Base-by-base conservation (phyloP, 2,329 filamentous ascomycete species). In the Trichophyton rubrum region DNA sequence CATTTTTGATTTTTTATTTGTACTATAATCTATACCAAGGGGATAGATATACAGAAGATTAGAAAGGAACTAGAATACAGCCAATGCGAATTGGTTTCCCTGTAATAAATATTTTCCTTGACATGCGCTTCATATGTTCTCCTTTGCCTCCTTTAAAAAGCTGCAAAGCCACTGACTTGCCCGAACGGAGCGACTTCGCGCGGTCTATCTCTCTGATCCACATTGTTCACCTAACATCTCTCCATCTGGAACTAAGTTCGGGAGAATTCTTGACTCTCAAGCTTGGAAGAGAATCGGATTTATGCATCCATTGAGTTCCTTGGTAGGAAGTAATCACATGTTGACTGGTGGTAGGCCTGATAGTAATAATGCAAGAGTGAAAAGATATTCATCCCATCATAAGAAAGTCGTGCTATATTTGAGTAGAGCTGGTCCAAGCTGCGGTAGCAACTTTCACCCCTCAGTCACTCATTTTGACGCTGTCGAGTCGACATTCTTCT, bases 401-500 rank as follows among this genome's bases (percentile, higher is more conserved):
- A 43, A 43, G 2, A n/a, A n/a, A 7, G n/a, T 43, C 13, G 6
- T n/a, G n/a, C 15, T 7, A 43, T 43, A 15, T 6, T 13, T 17
- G 40, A 43, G n/a, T 43, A 43, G 40, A 38, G 3, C 33, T 38
- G 33, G 2, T 13, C 40, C 15, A 17, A n/a, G 15, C 40, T 43
- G 15, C 40, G 15, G 40, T 20, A 17, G 15, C 40, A 17, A 11
- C 40, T 17, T n/a, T 43, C 2, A 7, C 8, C 33, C 40, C 17
- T 20, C 22, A n/a, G 20, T 20, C 15, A 9, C 4, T 27, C 49
- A 33, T 17, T 56, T 56, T n/a, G 55, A 8, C 24, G 41, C 33
- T n/a, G 15, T n/a, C 2, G 38, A 22, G 55, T 40, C 55, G 6
- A 47, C 69, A 67, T 81, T 80, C 67, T 79, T 81, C 63, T 91